Conservation (phyloP, 2,329 filamentous ascomycete genomes). For the Trichoderma simmonsii region DNA sequence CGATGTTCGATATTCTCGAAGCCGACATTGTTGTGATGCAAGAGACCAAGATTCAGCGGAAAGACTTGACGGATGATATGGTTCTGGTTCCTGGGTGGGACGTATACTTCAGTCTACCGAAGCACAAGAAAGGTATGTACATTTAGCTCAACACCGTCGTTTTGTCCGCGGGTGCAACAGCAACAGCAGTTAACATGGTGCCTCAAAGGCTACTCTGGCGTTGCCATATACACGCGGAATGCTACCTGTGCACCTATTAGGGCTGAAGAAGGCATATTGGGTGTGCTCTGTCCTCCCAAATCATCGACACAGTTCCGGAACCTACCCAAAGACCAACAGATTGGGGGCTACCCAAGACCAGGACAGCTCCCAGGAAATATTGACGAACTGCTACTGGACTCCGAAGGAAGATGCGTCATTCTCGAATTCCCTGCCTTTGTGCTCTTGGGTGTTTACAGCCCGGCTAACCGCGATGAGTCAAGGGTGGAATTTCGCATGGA, state of each 20-base stretch:
- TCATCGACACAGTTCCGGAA: slow-evolving; percentile 70
- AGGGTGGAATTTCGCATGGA: slow-evolving; percentile 77
- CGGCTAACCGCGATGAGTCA: slow-evolving; percentile 80
- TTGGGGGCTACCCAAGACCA: slow-evolving; percentile 80
- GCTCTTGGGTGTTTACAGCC: slow-evolving; percentile 86
- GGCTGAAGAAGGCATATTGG: slow-evolving; percentile 91
- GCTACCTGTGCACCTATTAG: slow-evolving; percentile 79
- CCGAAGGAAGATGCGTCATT: slow-evolving; percentile 86
- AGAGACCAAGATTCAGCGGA: slow-evolving; percentile 92
- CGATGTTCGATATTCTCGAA: slow-evolving; percentile 92
- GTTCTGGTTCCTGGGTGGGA: slow-evolving; percentile 94
- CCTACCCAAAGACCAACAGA: slow-evolving; percentile 68
- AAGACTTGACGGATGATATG: slow-evolving; percentile 92
- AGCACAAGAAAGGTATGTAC: slow-evolving; percentile 77
- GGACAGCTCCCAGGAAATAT: slow-evolving; percentile 62
- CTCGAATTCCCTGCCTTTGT: slow-evolving; percentile 95
- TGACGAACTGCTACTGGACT: slow-evolving; percentile 74
- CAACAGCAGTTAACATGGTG: neutral
- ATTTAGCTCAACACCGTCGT: slow-evolving; percentile 19
- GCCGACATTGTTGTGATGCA: slow-evolving; percentile 94
- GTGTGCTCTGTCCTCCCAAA: slow-evolving; percentile 70
- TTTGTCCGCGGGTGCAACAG: neutral
- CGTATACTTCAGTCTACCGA: slow-evolving; percentile 89
- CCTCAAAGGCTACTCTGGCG: slow-evolving; percentile 75
- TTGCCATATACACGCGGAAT: slow-evolving; percentile 92